Evolutionary conservation across 2,329 filamentous ascomycete genomes (phyloP).

Genomic region (Colletotrichum destructivum): DNA sequence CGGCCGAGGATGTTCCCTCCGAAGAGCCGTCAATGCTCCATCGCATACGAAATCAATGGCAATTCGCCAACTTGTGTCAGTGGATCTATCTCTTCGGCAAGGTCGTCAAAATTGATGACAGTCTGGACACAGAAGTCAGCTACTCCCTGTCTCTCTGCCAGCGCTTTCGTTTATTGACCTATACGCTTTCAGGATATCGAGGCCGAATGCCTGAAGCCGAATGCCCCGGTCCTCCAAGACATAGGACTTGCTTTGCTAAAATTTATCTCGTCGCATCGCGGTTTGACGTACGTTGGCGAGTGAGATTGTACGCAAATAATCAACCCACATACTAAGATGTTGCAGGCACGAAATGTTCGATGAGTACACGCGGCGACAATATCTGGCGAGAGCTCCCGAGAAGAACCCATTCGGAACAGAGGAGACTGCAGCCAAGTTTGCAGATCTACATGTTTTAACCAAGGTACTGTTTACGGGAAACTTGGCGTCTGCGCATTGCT

Average conservation of each 20-base stretch:
- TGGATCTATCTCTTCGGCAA: constrained; percentile 94
- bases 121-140: constrained; percentile 88
- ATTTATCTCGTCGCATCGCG: constrained; percentile 93
- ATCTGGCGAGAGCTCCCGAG: constrained; percentile 82
- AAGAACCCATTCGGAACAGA: constrained; percentile 89
- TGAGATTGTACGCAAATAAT: not conserved
- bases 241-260: constrained; percentile 92
- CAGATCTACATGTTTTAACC: constrained; percentile 84
- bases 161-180: constrained; percentile 7
- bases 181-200: constrained; percentile 79
- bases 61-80: constrained; percentile 94
- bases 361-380: constrained; percentile 93
- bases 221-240: constrained; percentile 81
- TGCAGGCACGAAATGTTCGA: constrained; percentile 86
- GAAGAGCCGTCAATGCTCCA: constrained; percentile 65
- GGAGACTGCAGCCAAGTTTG: constrained; percentile 81
- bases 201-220: constrained; percentile 85
- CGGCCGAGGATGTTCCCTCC: constrained; percentile 54
- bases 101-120: constrained; percentile 89
- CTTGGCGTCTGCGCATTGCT: not conserved
- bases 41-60: constrained; percentile 90
- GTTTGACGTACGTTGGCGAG: constrained; percentile 80
- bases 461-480: constrained; percentile 68
- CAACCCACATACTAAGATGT: not conserved
- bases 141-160: constrained; percentile 7